phyloP scores from a whole-genome alignment of 495 filamentous ascomycete species.

The Penicillium simplicissimum region DNA sequence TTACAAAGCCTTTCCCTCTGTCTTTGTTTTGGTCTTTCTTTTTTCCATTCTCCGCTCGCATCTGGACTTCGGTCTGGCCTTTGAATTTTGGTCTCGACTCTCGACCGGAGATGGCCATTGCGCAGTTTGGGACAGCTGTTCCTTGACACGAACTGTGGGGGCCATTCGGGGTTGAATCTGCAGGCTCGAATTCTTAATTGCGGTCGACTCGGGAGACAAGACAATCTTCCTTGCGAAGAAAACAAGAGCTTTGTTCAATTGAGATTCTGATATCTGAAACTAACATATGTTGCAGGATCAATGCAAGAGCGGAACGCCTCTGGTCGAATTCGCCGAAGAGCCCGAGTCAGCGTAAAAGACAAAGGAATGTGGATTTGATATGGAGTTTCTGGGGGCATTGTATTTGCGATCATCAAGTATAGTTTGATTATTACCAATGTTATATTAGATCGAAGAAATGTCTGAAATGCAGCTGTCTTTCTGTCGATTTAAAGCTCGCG shows the following conservation, averaged over 20 bases:
- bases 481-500: not conserved
- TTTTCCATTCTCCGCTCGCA: not conserved
- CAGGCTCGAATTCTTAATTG: not conserved
- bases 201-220: not conserved
- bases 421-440: not conserved
- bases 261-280: slow-evolving; percentile 9
- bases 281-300: slow-evolving; percentile 51
- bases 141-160: not conserved
- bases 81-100: not conserved
- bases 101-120: not conserved
- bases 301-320: slow-evolving; percentile 59
- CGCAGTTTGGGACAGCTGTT: not conserved
- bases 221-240: not conserved
- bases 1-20: slow-evolving; percentile 25
- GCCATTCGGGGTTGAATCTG: not conserved
- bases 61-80: not conserved
- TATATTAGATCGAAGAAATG: not conserved
- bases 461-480: not conserved
- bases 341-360: slow-evolving; percentile 3
- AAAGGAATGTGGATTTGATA: not conserved
- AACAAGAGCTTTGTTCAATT: too few relatives aligned
- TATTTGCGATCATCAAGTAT: not conserved
- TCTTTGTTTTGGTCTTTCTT: slow-evolving; percentile 5
- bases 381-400: slow-evolving; percentile 4
- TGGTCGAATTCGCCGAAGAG: slow-evolving; percentile 53